Percentiles rank a stretch among this genome's conserved stretches.
Evolutionary conservation across 108 stramenopile species (phyloP).

Genomic region (Nitzschia sp.): DNA sequence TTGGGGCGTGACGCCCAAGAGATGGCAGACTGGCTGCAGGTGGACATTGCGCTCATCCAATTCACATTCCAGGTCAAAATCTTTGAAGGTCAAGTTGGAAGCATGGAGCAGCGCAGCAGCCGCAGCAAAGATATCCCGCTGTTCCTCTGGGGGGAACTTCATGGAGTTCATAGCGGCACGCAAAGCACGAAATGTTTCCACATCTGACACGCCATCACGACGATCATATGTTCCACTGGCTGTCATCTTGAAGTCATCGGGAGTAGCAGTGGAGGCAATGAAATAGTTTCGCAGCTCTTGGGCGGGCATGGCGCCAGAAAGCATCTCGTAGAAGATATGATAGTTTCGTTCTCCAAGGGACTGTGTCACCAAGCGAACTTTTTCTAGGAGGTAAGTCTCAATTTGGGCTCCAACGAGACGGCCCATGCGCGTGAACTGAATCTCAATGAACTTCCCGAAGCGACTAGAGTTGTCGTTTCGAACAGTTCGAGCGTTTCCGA

Average conservation of each 20-base stretch:
- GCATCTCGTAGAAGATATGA: conserved; percentile 90
- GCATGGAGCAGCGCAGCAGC: conserved; percentile 84
- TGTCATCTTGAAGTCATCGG: conserved; percentile 79
- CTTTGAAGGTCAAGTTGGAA: conserved; percentile 80
- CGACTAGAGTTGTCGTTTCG: conserved; percentile 88
- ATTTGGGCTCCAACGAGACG: conserved; percentile 82
- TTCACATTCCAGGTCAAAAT: conserved; percentile 47
- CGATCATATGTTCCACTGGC: conserved; percentile 75
- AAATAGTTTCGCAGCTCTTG: conserved; percentile 56
- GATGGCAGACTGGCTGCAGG: conserved; percentile 60
- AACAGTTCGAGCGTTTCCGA: conserved; percentile 94
- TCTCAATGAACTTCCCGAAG: conserved; percentile 95
- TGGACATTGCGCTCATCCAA: conserved; percentile 67
- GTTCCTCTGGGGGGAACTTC: conserved; percentile 66
- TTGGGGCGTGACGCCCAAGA: conserved; percentile 73
- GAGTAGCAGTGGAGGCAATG: conserved; percentile 49
- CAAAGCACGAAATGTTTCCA: conserved; percentile 68
- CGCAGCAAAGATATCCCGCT: conserved; percentile 58
- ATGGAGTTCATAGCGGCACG: conserved; percentile 51
- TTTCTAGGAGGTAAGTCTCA: conserved; percentile 93
- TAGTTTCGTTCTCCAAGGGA: conserved; percentile 90
- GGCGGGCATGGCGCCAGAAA: conserved; percentile 39
- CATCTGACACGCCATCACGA: conserved; percentile 85
- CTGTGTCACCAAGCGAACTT: conserved; percentile 86
- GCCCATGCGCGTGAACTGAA: conserved; percentile 73